Evolutionary conservation across 768 basidiomycete species (phyloP), one percentile per base, ranked within the genome.

Genomic region (Imleria badia): DNA sequence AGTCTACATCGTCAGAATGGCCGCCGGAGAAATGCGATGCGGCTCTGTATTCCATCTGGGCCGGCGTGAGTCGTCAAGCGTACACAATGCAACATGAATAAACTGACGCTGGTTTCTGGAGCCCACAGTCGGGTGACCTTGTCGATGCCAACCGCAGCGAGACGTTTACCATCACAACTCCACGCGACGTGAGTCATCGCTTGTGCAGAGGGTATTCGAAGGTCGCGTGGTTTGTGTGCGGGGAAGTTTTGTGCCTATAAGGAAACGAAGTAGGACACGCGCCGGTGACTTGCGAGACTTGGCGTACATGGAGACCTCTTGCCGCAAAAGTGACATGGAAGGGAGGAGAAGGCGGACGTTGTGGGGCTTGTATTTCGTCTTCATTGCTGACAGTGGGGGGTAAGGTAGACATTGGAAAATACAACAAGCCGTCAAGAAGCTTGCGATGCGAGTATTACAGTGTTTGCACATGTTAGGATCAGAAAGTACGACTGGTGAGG

Each of bases 121-220:
- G 75, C 72, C 87, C 89, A 92, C n/a, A 92, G 70, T 60, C 90
- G 75, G 12, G 83, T 83, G n/a, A 75, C 72, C 64, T 87, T 90
- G 74, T 93, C 90, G 41, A 91, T 83, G 5, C 90, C 90, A 9
- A 88, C 89, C n/a, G 83, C 88, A 2, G 87, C 87, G 14, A 92
- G 75, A 53, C 86, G 86, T 74, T 85, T 85, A 17, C 90, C 90
- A 63, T 92, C 90, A 62, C 89, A 91, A 61, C 78, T 91, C 89
- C 89, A 93, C 0, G 88, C 86, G 48, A 91, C 83, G 65, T 89
- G 87, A 42, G 78, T 87, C 76, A 91, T 87, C 1, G 71, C 69
- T 61, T 87, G 85, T 17, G 81, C 69, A 45, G 81, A 84, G 5
- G 83, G 73, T 52, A 88, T 81, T 22, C 85, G 81, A 52, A 86